Base-by-base conservation (phyloP, 176 grass and related monocot genomes). In the Carex kokanica region DNA sequence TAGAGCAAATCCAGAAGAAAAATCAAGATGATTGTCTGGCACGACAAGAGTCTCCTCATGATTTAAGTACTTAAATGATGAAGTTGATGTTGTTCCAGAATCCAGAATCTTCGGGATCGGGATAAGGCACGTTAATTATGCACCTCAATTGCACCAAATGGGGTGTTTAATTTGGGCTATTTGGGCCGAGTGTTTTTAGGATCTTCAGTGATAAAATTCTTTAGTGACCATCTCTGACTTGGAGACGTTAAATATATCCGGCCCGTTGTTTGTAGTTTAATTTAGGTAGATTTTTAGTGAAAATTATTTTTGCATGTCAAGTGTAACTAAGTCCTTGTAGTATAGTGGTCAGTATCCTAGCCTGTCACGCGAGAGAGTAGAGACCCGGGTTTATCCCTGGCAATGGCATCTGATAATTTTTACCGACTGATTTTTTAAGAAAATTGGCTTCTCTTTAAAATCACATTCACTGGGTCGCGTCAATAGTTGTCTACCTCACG, bases 351-450 rank as follows among this genome's bases (percentile, higher is more conserved):
- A 85, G 75, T 85, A 82, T 88, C 80, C 77, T 74, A 55, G 82
- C 83, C 82, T 85, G 77, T 85, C 87, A 78, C 41, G 83, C 78
- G 77, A 74, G 75, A n/a, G n/a, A n/a, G n/a, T n/a, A n/a, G n/a
- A 36, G 56, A 88, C 64, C 83, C 75, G 83, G 82, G 87, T 88
- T 85, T 62, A 88, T 88, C 75, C 87, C 87, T 82, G 62, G 82
- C 87, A 88, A 74, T 75, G 63, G 82, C 82, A 52, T 18, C 45
- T 9, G 16, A n/a, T n/a, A 40, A 16, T 38, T 38, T 40, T 71
- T 6, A 36, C 34, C 38, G 38, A 6, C 38, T 40, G 3, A 38
- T 40, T 40, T 40, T 43, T 43, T 8, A 43, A 43, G 41, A 43
- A 43, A 43, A 43, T 8, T 43, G 41, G 6, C 1, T 43, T 43